A percentile compares a stretch with the other conserved stretches of the same genome.
Conservation (phyloP, 306 rosid genomes). For the Rosa rugosa region DNA sequence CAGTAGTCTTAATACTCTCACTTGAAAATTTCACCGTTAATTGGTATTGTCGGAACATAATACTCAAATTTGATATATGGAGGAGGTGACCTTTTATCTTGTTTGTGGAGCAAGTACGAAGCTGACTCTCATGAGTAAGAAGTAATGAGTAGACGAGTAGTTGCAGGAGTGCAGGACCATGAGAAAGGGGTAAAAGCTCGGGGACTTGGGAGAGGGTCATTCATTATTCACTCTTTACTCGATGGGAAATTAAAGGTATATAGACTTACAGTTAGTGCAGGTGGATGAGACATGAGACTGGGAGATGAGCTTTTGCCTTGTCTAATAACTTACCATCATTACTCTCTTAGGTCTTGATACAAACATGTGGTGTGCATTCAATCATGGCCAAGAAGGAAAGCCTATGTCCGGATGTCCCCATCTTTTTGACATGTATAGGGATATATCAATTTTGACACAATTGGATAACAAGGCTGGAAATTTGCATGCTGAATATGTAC, state of each 20-base stretch:
- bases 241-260: conserved; percentile 30
- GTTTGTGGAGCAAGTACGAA: background rate
- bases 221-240: conserved; percentile 15
- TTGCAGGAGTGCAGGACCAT: background rate
- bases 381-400: conserved; percentile 33
- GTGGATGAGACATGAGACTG: background rate
- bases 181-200: conserved; percentile 18
- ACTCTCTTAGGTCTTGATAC: conserved; percentile 32
- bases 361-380: conserved; percentile 51
- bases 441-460: background rate
- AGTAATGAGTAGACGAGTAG: background rate
- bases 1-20: too few species aligned
- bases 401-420: conserved; percentile 30
- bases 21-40: background rate
- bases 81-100: background rate
- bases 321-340: background rate
- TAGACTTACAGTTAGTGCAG: background rate
- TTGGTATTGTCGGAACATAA: background rate
- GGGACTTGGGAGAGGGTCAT: background rate
- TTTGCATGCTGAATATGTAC: background rate
- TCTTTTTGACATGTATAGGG: background rate
- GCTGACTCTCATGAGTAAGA: background rate
- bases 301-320: background rate
- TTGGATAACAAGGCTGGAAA: background rate
- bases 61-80: background rate